Evolutionary conservation across 371 early-diverging fungal species (phyloP).

Genomic region (Dinochytrium kinnereticum): DNA sequence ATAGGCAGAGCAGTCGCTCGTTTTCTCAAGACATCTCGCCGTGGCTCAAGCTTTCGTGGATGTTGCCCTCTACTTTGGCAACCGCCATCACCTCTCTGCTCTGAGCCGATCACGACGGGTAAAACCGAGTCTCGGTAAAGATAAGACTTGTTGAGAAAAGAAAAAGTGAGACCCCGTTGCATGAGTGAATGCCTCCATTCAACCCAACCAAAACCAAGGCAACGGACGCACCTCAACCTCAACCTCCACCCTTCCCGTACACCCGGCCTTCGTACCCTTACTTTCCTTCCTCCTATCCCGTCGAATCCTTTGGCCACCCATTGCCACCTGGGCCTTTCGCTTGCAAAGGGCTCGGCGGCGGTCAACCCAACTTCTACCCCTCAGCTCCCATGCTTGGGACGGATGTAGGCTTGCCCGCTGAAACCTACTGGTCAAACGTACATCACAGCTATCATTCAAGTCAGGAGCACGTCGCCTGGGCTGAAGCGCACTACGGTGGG

Average conservation of each 20-base stretch:
- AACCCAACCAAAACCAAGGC: neutral
- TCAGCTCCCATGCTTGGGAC: neutral
- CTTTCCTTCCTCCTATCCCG: neutral
- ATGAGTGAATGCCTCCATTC: constrained; percentile 8
- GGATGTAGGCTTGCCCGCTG: neutral
- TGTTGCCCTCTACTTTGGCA: no score
- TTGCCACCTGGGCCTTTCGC: no score
- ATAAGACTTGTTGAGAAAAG: no score
- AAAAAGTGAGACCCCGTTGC: no score
- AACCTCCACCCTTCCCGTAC: neutral
- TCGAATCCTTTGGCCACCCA: neutral
- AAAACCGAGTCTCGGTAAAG: no score
- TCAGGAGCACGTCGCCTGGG: neutral
- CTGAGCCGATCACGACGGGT: no score
- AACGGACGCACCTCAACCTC: neutral
- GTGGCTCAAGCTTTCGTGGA: no score
- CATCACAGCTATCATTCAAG: neutral
- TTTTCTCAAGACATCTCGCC: no score
- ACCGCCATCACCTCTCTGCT: no score
- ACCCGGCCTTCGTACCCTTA: neutral
- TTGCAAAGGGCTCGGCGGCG: neutral
- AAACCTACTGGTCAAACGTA: neutral
- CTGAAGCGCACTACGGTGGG: neutral
- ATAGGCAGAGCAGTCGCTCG: no score
- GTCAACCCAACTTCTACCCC: neutral